These are phyloP conservation scores for Cytospora piceicola DNA, from an alignment of 2,329 filamentous ascomycete species.

Conservation along the genomic window DNA sequence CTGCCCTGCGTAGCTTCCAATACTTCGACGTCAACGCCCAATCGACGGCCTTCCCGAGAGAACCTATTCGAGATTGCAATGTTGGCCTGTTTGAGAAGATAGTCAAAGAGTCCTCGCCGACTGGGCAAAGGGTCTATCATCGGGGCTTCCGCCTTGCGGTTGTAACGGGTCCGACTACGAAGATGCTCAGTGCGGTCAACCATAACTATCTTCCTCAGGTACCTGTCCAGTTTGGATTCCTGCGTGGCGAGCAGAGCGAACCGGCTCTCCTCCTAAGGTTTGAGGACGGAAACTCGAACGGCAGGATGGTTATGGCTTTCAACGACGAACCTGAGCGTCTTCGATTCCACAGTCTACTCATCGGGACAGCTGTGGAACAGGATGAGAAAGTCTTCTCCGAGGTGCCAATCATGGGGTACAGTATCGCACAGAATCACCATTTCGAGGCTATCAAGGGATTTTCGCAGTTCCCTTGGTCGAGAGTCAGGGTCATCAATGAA, in stretches of 20 bases:
- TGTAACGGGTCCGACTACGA: slow-evolving; percentile 75
- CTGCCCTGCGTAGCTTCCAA: slow-evolving; percentile 73
- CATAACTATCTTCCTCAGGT: slow-evolving; percentile 67
- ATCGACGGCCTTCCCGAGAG: slow-evolving; percentile 73
- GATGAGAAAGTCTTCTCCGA: slow-evolving; percentile 75
- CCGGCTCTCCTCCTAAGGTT: slow-evolving; percentile 74
- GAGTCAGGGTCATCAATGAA: slow-evolving; percentile 73
- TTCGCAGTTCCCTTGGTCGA: slow-evolving; percentile 65
- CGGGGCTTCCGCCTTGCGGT: slow-evolving; percentile 79
- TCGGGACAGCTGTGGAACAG: slow-evolving; percentile 69
- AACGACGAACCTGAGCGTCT: slow-evolving; percentile 71
- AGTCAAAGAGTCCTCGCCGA: slow-evolving; percentile 70
- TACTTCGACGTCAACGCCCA: slow-evolving; percentile 77
- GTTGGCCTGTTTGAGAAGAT: slow-evolving; percentile 76
- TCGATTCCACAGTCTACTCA: slow-evolving; percentile 72
- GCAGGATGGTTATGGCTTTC: slow-evolving; percentile 79
- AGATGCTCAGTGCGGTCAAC: slow-evolving; percentile 76
- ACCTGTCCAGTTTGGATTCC: slow-evolving; percentile 78
- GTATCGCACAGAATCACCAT: slow-evolving; percentile 59
- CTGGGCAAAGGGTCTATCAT: slow-evolving; percentile 73
- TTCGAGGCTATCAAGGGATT: slow-evolving; percentile 55
- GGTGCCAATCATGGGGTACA: slow-evolving; percentile 66
- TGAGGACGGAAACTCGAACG: slow-evolving; percentile 66
- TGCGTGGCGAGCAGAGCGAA: slow-evolving; percentile 70
- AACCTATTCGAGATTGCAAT: slow-evolving; percentile 72